Evolutionary conservation across 106 monocot genomes (phyloP), one percentile per base, ranked within the genome.

Genomic region (Apostasia ramifera): DNA sequence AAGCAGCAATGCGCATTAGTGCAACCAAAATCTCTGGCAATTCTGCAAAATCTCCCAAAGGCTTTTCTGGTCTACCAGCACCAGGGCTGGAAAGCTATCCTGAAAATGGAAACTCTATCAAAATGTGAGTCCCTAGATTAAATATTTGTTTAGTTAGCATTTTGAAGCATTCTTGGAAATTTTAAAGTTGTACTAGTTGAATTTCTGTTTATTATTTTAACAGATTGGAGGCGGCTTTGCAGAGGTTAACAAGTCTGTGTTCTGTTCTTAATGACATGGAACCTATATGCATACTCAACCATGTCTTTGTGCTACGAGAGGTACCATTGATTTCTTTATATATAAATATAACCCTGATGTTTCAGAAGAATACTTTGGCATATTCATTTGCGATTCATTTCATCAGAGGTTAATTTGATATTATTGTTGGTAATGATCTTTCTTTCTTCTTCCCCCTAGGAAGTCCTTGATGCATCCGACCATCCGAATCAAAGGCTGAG

Each of bases 251-350:
- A 68, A 86, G 85, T 90, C 76, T 98, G 14, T 98, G 97, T 69
- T 98, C 97, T 59, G 92, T 93, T 74, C 73, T 98, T 59, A 98
- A 98, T 85, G 97, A 92, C 71, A 89, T 98, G 92, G 97, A 98
- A 67, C 97, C 97, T 14, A 86, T 98, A 58, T 98, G 97, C 80
- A 88, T 98, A 73, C 67, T 90, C n/a, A 98, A 98, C 63, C 92
- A 92, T 81, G 97, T 98, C 40, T 98, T 98, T 74, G 87, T 98
- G 72, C 75, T 93, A 14, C 84, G 97, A 1, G 97, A 98, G 97
- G 97, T 90, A 47, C 66, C 56, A 51, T 40, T 67, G 38, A 51
- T 56, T 46, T 73, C 10, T 55, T 74, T n/a, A 9, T 55, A 55
- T 76, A 62, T 53, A 38, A 2, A 47, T 50, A 59, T 59, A 9